Percentiles rank a stretch among this genome's conserved stretches.
phyloP scores from a whole-genome alignment of 2,329 filamentous ascomycete genomes.

The Ophiostoma australiae region DNA sequence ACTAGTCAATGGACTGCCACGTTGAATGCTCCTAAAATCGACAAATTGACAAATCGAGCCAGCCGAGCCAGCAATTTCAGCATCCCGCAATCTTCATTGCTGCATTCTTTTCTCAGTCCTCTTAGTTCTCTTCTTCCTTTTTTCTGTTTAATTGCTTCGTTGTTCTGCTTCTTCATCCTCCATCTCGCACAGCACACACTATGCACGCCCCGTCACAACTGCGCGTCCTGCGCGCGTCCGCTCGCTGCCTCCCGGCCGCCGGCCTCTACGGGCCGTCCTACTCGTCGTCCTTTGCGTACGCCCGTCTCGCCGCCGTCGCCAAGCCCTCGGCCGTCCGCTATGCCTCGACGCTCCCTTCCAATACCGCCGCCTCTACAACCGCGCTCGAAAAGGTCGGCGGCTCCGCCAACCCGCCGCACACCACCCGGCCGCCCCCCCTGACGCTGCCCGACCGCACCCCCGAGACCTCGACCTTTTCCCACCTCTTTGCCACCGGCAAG shows the following conservation, averaged over 20 bases:
- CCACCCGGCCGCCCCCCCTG: slow-evolving; percentile 68
- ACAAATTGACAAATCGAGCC: not conserved
- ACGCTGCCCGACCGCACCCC: slow-evolving; percentile 53
- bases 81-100: not conserved
- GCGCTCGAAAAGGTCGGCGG: not conserved
- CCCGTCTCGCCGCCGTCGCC: not conserved
- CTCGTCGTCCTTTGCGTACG: not conserved
- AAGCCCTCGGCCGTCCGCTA: not conserved
- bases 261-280: not conserved
- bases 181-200: not conserved
- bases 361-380: not conserved
- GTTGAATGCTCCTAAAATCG: not conserved
- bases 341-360: slow-evolving; percentile 6
- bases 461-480: slow-evolving; percentile 42
- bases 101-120: not conserved
- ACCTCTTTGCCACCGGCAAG: slow-evolving; percentile 62
- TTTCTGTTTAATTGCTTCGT: not conserved
- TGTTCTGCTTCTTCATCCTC: not conserved
- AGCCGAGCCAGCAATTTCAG: not conserved
- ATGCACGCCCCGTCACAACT: slow-evolving; percentile 2
- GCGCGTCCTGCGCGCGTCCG: slow-evolving; percentile 10
- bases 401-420: slow-evolving; percentile 60
- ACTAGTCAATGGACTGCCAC: not conserved
- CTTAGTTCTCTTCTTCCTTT: not conserved
- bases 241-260: not conserved